phyloP scores from a whole-genome alignment of 1,139 yeast species.

The Debaryomycetaceae sp. region DNA sequence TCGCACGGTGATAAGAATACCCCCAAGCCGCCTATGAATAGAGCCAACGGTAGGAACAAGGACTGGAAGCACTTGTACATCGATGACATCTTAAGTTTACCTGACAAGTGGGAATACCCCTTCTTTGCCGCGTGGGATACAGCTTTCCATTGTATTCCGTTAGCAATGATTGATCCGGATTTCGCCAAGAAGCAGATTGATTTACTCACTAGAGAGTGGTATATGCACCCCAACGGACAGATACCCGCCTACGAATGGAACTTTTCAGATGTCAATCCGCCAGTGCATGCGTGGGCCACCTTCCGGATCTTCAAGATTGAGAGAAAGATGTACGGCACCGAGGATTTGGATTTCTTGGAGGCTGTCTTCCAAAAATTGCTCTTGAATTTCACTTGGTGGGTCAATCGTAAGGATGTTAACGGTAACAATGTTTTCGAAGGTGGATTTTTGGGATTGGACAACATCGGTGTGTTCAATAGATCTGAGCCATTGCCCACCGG shows the following conservation, averaged over 20 bases:
- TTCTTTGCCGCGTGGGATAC: constrained; percentile 98
- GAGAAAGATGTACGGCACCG: constrained; percentile 77
- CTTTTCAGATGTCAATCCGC: constrained; percentile 93
- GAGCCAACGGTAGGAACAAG: constrained; percentile 80
- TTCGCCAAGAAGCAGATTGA: constrained; percentile 91
- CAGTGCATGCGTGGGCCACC: constrained; percentile 97
- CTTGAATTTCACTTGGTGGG: constrained; percentile 98
- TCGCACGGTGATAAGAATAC: constrained; percentile 80
- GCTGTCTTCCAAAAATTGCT: constrained; percentile 87
- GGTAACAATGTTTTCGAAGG: constrained; percentile 95
- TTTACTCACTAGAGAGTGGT: constrained; percentile 90
- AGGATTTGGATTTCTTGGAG: constrained; percentile 83
- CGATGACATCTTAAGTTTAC: constrained; percentile 85
- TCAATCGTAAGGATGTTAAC: constrained; percentile 81
- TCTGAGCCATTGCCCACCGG: constrained; percentile 95
- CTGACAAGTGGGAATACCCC: constrained; percentile 97
- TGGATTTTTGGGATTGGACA: constrained; percentile 90
- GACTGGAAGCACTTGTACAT: constrained; percentile 90
- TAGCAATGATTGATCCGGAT: constrained; percentile 92
- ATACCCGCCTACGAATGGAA: constrained; percentile 98
- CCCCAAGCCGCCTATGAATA: constrained; percentile 69
- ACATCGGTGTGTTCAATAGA: constrained; percentile 90
- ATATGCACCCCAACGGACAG: constrained; percentile 99
- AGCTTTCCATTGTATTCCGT: constrained; percentile 91
- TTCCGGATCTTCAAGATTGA: constrained; percentile 88